Base-by-base conservation (phyloP, 352 stramenopile species). In the Globisporangium emineosum region DNA sequence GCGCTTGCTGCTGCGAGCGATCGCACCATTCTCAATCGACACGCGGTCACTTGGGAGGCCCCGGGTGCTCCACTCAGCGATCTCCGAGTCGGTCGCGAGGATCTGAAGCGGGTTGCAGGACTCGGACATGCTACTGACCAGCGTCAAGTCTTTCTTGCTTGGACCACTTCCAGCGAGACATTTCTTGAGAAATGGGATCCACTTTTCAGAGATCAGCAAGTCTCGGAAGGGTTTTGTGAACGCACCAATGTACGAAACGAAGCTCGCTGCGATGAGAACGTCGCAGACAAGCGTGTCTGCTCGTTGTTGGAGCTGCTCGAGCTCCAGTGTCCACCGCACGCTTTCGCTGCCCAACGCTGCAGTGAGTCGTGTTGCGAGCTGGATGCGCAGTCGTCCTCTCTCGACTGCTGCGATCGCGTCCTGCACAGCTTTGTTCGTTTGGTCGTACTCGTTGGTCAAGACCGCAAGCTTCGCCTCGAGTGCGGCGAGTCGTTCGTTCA, bases 201-300 rank as follows among this genome's bases (percentile, higher is more conserved):
- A 98, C 40, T 94, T 86, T 0, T 92, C 69, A 2, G 71, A 66
- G 47, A 98, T 75, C 15, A 98, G 73, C 3, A 82, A 49, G 51
- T 98, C 90, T 13, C 94, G 85, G 65, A 96, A 98, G 0, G 79
- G 72, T 55, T 98, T 98, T 2, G 93, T 98, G 64, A 98, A 98
- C 2, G 92, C 90, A 9, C 93, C 94, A n/a, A 93, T 79, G 49
- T 98, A 98, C 25, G 88, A 97, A 30, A 98, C 93, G 58, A 98
- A 98, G 19, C 91, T 94, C 8, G 90, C 83, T 32, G 90, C 91
- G 3, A 98, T 65, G 4, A 98, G 67, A 43, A 97, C 89, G 60
- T 98, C 93, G 27, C 91, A 93, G 0, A 94, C 83, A 13, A 98
- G 69, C 30, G 91, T 77, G 17, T 92, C 77, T 7, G 84, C 81